Conservation (phyloP, 2,329 filamentous ascomycete genomes). For the Scedosporium dehoogii region DNA sequence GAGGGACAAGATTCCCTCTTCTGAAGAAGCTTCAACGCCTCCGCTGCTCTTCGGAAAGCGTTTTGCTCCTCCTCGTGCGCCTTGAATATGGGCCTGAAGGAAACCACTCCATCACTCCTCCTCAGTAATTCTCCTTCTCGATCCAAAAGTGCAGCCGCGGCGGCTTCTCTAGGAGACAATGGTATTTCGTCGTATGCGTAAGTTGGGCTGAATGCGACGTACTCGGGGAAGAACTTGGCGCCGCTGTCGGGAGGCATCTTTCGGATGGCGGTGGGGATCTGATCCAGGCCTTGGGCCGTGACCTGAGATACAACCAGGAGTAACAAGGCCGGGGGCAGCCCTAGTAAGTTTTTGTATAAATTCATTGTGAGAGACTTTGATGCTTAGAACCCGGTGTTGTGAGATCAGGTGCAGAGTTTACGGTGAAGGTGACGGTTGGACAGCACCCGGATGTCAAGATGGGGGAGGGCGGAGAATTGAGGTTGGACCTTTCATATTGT, state of each 20-base stretch:
- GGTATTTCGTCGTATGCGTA: constrained; percentile 13
- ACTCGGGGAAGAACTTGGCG: constrained; percentile 65
- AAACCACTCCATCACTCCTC: constrained; percentile 4
- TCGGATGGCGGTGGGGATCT: constrained; percentile 49
- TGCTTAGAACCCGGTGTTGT: not conserved
- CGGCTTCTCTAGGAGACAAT: constrained; percentile 18
- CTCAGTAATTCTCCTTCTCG: constrained; percentile 17
- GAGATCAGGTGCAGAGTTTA: not conserved
- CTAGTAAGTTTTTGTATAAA: not conserved
- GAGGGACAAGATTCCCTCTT: constrained; percentile 57
- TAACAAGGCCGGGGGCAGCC: constrained; percentile 2
- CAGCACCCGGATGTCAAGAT: no score
- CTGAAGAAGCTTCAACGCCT: constrained; percentile 36
- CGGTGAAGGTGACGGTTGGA: not conserved
- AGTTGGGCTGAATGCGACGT: constrained; percentile 39
- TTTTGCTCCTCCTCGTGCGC: constrained; percentile 26
- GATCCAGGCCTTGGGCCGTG: not conserved
- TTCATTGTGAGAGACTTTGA: not conserved
- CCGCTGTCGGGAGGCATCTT: constrained; percentile 63
- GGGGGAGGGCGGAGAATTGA: no score
- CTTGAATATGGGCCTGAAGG: constrained; percentile 40
- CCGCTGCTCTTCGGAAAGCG: constrained; percentile 33
- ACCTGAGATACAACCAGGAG: constrained; percentile 4
- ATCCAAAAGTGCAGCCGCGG: constrained; percentile 19
- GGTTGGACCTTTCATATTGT: not conserved